phyloP scores from a whole-genome alignment of 768 basidiomycete genomes.

The Dictyophora rubrovolvata region DNA sequence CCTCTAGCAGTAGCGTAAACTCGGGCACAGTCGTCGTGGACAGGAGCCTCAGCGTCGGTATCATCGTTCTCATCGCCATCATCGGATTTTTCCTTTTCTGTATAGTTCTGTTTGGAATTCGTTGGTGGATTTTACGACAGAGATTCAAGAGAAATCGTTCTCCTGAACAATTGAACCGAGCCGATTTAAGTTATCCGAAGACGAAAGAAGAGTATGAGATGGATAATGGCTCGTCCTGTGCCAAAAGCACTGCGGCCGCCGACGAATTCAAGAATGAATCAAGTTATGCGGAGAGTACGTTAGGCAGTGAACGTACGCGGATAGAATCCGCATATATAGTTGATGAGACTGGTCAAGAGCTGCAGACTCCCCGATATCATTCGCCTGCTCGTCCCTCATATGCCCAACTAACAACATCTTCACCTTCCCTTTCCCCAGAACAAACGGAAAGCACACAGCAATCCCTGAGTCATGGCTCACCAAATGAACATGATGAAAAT shows the following conservation, averaged over 20 bases:
- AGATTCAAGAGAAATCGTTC: conserved; percentile 17
- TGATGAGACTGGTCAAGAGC: conserved; percentile 12
- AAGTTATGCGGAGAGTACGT: conserved; percentile 1
- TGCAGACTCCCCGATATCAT: not conserved
- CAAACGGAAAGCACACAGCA: too few species aligned
- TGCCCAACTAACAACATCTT: too few species aligned
- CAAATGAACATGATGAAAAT: too few species aligned
- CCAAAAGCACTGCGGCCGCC: conserved; percentile 24
- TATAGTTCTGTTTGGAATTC: conserved; percentile 38
- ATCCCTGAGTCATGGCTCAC: too few species aligned
- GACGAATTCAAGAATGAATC: conserved; percentile 21
- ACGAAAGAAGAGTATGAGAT: conserved; percentile 19
- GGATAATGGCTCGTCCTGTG: conserved; percentile 31
- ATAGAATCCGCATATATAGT: conserved; percentile 24
- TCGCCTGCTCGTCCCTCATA: not conserved
- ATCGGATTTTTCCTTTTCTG: conserved; percentile 49
- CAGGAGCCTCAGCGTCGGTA: conserved; percentile 43
- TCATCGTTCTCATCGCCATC: conserved; percentile 53
- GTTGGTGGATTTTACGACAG: conserved; percentile 41
- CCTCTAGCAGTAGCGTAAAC: conserved; percentile 3
- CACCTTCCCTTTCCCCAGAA: too few species aligned
- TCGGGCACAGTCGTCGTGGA: conserved; percentile 15
- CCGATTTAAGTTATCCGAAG: conserved; percentile 4
- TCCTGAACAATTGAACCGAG: conserved; percentile 12
- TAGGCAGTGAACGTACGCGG: conserved; percentile 6